A percentile compares a stretch with the other conserved stretches of the same genome.
Conservation (phyloP, 768 basidiomycete genomes). For the Amanita exitialis region DNA sequence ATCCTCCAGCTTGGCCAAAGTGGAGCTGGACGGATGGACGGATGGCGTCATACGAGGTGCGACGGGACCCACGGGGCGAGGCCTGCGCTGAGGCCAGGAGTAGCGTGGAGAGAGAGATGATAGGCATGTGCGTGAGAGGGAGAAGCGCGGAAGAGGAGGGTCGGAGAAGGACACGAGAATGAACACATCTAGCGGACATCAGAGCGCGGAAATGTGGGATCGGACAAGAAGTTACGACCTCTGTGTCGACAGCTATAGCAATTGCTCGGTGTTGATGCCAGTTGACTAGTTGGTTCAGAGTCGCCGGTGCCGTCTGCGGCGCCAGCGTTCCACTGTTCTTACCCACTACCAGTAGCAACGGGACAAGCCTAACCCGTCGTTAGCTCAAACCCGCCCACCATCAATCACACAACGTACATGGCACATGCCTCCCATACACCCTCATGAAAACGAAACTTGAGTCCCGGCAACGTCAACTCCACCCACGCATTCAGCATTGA, state of each 20-base stretch:
- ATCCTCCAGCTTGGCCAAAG: no score
- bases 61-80: no score
- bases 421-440: slow-evolving; percentile 74
- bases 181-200: no score
- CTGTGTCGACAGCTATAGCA: slow-evolving; percentile 65
- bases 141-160: no score
- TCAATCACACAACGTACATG: slow-evolving; percentile 35
- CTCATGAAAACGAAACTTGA: slow-evolving; percentile 77
- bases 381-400: not conserved
- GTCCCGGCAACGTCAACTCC: slow-evolving; percentile 59
- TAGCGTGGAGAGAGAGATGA: no score
- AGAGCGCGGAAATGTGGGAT: slow-evolving; percentile 33
- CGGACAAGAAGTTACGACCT: slow-evolving; percentile 33
- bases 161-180: no score
- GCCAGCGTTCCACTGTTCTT: slow-evolving; percentile 57
- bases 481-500: slow-evolving; percentile 54
- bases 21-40: no score
- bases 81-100: no score
- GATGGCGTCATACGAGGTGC: no score
- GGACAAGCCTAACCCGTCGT: slow-evolving; percentile 43
- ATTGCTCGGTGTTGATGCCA: slow-evolving; percentile 59
- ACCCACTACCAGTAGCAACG: slow-evolving; percentile 59
- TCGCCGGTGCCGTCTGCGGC: slow-evolving; percentile 56
- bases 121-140: no score
- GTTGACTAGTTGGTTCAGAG: slow-evolving; percentile 54